Evolutionary conservation across 352 stramenopile genomes (phyloP).

Genomic region (Pythium plurisporium): DNA sequence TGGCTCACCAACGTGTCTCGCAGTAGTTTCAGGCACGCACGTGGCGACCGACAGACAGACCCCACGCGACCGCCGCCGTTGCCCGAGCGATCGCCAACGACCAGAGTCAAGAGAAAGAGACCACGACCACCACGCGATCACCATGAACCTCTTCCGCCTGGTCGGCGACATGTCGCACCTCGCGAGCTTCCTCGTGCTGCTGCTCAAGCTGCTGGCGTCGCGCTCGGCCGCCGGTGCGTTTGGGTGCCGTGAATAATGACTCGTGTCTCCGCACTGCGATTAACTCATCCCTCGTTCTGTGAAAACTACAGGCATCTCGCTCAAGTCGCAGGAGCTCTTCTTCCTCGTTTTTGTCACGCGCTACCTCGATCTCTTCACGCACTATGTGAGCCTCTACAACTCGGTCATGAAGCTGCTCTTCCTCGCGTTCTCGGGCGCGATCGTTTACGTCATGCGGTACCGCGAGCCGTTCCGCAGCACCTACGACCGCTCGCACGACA

Average conservation of each 20-base stretch:
- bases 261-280: background rate
- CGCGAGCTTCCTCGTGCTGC: slow-evolving; percentile 97
- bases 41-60: slow-evolving; percentile 12
- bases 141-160: slow-evolving; percentile 97
- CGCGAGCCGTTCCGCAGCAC: slow-evolving; percentile 95
- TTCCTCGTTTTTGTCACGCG: slow-evolving; percentile 97
- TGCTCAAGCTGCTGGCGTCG: slow-evolving; percentile 93
- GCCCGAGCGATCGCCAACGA: too few relatives aligned
- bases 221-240: slow-evolving; percentile 67
- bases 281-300: background rate
- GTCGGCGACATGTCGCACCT: slow-evolving; percentile 98
- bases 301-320: slow-evolving; percentile 89
- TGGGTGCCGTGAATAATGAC: background rate
- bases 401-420: slow-evolving; percentile 99
- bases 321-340: slow-evolving; percentile 99
- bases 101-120: background rate
- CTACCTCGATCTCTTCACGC: slow-evolving; percentile 98
- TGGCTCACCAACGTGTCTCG: slow-evolving; percentile 4
- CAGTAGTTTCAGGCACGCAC: slow-evolving; percentile 8
- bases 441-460: slow-evolving; percentile 98
- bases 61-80: background rate
- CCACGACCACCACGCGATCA: background rate
- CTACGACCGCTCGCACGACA: slow-evolving; percentile 99
- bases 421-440: slow-evolving; percentile 93
- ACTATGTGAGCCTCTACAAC: slow-evolving; percentile 97